phyloP scores from a whole-genome alignment of 78 protist species.

The Pigoraptor vietnamica region DNA sequence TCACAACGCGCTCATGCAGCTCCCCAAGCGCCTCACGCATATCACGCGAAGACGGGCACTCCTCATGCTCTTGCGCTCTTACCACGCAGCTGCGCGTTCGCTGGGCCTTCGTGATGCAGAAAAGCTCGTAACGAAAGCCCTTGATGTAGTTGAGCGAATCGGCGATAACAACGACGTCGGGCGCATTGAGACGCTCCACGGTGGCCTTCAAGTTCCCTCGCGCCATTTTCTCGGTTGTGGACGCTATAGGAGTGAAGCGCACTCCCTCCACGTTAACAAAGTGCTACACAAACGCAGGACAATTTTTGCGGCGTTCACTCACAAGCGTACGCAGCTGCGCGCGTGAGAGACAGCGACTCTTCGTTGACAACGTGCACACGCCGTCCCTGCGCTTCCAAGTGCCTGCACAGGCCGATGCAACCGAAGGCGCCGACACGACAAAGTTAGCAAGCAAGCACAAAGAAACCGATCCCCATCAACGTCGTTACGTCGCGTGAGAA shows the following conservation, averaged over 20 bases:
- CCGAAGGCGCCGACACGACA: background rate
- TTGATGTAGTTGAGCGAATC: conserved; percentile 78
- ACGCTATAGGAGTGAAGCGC: too few relatives aligned
- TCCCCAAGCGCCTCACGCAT: background rate
- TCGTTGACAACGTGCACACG: background rate
- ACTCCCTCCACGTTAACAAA: background rate
- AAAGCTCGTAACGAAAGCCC: conserved; percentile 76
- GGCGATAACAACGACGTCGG: conserved; percentile 46
- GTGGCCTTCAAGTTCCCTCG: conserved; percentile 57
- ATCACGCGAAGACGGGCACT: background rate
- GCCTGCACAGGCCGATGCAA: background rate
- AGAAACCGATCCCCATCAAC: too few relatives aligned
- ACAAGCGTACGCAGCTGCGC: background rate
- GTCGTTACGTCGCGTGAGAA: background rate
- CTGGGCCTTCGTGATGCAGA: conserved; percentile 56
- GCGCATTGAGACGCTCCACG: conserved; percentile 39
- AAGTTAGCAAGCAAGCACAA: background rate
- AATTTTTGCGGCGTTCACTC: background rate
- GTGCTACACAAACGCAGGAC: background rate
- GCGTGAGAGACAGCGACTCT: conserved; percentile 9
- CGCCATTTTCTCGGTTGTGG: conserved; percentile 48
- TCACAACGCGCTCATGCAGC: background rate
- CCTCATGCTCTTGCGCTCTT: conserved; percentile 15
- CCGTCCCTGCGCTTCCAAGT: background rate
- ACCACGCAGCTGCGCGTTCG: conserved; percentile 52